These are phyloP conservation scores for Datisca glomerata DNA, from an alignment of 306 rosid genomes.

Conservation along the genomic window DNA sequence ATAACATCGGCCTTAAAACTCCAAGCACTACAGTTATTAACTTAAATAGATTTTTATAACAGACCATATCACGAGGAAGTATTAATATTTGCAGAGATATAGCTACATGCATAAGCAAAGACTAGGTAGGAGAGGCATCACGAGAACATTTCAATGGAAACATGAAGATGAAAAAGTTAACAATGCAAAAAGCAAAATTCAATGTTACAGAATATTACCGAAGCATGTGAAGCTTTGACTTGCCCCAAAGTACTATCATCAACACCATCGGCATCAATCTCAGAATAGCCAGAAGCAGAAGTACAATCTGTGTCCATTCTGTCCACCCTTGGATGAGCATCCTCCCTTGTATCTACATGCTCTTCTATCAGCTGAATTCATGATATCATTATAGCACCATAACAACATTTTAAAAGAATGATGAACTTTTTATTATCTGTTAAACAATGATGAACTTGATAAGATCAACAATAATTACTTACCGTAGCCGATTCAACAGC, in stretches of 20 bases:
- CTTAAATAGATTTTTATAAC: too few species aligned
- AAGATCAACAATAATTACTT: slow-evolving; percentile 24
- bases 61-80: too few species aligned
- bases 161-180: background rate
- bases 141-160: too few species aligned
- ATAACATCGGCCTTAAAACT: slow-evolving; percentile 50
- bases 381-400: slow-evolving; percentile 10
- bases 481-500: slow-evolving; percentile 68
- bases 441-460: slow-evolving; percentile 10
- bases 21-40: too few species aligned
- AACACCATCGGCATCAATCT: slow-evolving; percentile 41
- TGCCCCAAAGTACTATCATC: slow-evolving; percentile 25
- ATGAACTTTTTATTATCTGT: slow-evolving; percentile 4
- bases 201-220: slow-evolving; percentile 37
- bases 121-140: too few species aligned
- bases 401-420: slow-evolving; percentile 2
- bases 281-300: slow-evolving; percentile 27
- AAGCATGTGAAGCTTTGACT: slow-evolving; percentile 32
- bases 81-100: too few species aligned
- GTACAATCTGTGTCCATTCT: slow-evolving; percentile 46
- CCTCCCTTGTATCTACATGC: slow-evolving; percentile 23
- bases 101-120: too few species aligned
- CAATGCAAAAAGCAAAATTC: background rate
- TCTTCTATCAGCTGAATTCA: slow-evolving; percentile 59
- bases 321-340: slow-evolving; percentile 29